These are phyloP conservation scores for Xylaria intraflava DNA, from an alignment of 495 filamentous ascomycete species.

Conservation along the genomic window DNA sequence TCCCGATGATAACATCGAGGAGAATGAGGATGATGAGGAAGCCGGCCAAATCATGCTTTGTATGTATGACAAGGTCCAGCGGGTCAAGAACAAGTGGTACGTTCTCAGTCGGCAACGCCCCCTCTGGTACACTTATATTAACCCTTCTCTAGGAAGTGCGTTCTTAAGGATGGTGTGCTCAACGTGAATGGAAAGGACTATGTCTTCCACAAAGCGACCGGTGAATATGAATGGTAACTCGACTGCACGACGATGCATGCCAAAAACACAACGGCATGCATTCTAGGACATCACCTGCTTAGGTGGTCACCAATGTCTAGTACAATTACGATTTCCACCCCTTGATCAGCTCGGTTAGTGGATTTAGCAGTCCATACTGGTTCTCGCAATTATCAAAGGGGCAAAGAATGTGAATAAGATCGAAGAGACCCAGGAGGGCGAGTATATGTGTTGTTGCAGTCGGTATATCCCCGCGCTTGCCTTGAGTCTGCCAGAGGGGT, in stretches of 20 bases:
- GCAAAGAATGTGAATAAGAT: not conserved
- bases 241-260: not conserved
- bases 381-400: not conserved
- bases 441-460: not conserved
- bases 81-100: slow-evolving; percentile 99
- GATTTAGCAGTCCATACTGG: not conserved
- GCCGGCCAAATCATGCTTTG: slow-evolving; percentile 87
- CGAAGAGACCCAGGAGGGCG: not conserved
- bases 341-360: not conserved
- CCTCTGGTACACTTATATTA: slow-evolving; percentile 10
- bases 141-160: slow-evolving; percentile 66
- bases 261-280: not conserved
- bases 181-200: slow-evolving; percentile 90
- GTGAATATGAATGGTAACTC: slow-evolving; percentile 91
- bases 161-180: slow-evolving; percentile 91
- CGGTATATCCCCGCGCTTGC: not conserved
- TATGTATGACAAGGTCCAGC: slow-evolving; percentile 98
- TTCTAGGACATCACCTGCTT: not conserved
- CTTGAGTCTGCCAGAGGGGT: not conserved
- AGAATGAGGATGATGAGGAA: slow-evolving; percentile 77
- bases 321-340: not conserved
- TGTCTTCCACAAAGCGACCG: slow-evolving; percentile 93
- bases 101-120: slow-evolving; percentile 8
- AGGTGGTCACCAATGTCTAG: not conserved
- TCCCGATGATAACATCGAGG: slow-evolving; percentile 72